Evolutionary conservation across 495 filamentous ascomycete species (phyloP).

Genomic region (Neurospora pannonica): DNA sequence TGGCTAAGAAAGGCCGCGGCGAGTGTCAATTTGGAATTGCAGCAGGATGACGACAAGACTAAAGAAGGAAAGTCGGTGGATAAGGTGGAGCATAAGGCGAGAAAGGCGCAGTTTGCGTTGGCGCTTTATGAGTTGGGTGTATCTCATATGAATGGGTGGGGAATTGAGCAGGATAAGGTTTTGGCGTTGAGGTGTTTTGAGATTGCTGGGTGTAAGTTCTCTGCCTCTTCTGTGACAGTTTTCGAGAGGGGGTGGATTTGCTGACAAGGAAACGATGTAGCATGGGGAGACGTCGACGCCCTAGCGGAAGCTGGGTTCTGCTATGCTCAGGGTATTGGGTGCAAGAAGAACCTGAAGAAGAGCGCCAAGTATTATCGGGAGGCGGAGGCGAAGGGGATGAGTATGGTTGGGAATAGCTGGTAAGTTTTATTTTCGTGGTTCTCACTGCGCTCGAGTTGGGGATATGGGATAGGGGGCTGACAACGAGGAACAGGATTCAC

Average conservation of each 20-base stretch:
- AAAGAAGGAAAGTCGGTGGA: slow-evolving; percentile 58
- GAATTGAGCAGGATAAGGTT: slow-evolving; percentile 82
- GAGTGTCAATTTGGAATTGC: slow-evolving; percentile 70
- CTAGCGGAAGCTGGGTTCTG: slow-evolving; percentile 83
- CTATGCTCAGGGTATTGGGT: slow-evolving; percentile 75
- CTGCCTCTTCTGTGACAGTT: slow-evolving; percentile 11
- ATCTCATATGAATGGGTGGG: slow-evolving; percentile 98
- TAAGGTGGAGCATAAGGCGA: slow-evolving; percentile 58
- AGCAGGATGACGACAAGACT: slow-evolving; percentile 60
- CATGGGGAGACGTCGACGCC: slow-evolving; percentile 94
- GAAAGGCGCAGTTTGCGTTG: slow-evolving; percentile 84
- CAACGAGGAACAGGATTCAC: slow-evolving; percentile 60
- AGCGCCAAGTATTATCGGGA: slow-evolving; percentile 82
- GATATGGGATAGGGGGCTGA: background rate
- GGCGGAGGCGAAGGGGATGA: slow-evolving; percentile 88
- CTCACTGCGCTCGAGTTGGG: background rate
- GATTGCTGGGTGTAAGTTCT: slow-evolving; percentile 69
- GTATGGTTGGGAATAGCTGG: slow-evolving; percentile 97
- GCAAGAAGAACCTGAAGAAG: slow-evolving; percentile 93
- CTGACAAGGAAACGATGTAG: slow-evolving; percentile 24
- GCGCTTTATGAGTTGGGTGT: slow-evolving; percentile 94
- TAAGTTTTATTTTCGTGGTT: slow-evolving; percentile 35
- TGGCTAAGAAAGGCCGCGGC: slow-evolving; percentile 88
- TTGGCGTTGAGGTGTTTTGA: slow-evolving; percentile 90
- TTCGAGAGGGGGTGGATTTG: background rate